phyloP scores from a whole-genome alignment of 257 asterid genomes.

The Solanum piurae region DNA sequence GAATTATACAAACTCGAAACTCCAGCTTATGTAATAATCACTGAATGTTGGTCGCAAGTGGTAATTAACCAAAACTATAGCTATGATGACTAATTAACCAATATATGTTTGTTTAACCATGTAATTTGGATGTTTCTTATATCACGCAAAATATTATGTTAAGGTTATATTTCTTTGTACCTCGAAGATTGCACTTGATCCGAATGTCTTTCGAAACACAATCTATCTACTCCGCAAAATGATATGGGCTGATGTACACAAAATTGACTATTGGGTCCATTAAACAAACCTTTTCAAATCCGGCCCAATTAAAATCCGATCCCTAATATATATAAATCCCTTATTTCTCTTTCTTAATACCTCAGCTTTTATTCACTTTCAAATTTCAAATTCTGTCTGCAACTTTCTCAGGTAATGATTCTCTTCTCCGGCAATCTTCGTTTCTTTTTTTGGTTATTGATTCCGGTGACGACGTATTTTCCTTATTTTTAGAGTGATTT shows the following conservation, averaged over 20 bases:
- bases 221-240: neutral
- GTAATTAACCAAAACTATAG: too few relatives aligned
- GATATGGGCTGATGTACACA: neutral
- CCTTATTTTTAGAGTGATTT: neutral
- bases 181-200: too few relatives aligned
- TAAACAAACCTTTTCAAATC: neutral
- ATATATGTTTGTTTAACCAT: neutral
- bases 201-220: rapidly evolving
- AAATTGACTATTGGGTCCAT: neutral
- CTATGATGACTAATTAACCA: neutral
- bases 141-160: neutral
- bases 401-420: neutral
- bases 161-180: neutral
- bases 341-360: neutral
- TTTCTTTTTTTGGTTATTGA: neutral
- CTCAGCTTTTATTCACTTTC: neutral
- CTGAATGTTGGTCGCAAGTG: rapidly evolving
- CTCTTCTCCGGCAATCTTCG: neutral
- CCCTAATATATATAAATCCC: neutral
- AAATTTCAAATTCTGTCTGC: neutral
- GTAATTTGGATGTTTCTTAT: neutral
- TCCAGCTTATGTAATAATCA: too few relatives aligned
- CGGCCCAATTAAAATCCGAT: neutral
- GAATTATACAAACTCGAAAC: too few relatives aligned
- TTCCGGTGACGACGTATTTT: neutral